Evolutionary conservation across 208 protist genomes (phyloP), one percentile per base, ranked within the genome.

Genomic region (Polymyxa betae): DNA sequence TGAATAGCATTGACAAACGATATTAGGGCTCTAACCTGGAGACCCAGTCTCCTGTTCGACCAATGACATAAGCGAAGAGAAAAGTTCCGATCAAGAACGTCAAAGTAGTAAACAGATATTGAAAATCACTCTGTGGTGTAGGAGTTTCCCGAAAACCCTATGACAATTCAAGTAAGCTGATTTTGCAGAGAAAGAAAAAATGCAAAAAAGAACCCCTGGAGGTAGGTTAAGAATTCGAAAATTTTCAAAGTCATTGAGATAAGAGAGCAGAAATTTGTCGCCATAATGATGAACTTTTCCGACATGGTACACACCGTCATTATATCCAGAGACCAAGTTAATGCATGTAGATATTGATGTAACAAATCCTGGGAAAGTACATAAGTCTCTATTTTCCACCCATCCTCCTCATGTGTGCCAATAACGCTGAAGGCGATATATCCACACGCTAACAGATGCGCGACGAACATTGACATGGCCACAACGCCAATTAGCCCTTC

Each of bases 21-120:
- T 60, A 60, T 24, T 24, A 60, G 24, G 24, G 24, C 49, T 29
- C 49, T 60, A 60, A 60, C 49, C 49, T 60, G 72, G 72, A 82
- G 16, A 82, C 72, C 72, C 72, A 82, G n/a, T 82, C 72, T 43
- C 72, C 72, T 20, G 72, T 82, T 20, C 72, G 72, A 82, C 72
- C 72, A n/a, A 82, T 82, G 5, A 82, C 72, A 43, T 82, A 82
- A 45, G 72, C 72, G n/a, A 82, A 82, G 16, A 82, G 72, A 43
- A 82, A 82, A 5, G 72, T 82, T 12, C 72, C 72, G 35, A 5
- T n/a, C 40, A 82, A 43, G n/a, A 45, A 82, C 5, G 35, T n/a
- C 35, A 82, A 82, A 5, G 72, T 82, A 12, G 72, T 82, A n/a
- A 82, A 82, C n/a, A 82, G 72, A n/a, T 82, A 82, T n/a, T 82